Evolutionary conservation across 768 basidiomycete species (phyloP).

Genomic region (Tricholoma hemisulphureum): DNA sequence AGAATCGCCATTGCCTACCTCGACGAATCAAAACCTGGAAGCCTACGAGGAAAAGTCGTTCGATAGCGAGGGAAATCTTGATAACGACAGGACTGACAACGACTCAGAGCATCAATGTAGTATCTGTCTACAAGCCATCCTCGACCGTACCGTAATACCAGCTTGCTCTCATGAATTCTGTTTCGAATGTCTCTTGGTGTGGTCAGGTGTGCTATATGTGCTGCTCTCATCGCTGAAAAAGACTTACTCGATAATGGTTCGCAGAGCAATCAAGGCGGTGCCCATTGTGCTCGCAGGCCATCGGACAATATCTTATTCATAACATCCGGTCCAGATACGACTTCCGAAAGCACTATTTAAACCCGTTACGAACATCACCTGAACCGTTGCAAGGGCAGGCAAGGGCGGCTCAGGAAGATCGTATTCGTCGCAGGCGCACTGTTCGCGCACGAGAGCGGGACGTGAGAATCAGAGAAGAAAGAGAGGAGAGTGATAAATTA

Average conservation of each 20-base stretch:
- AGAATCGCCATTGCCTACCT: constrained; percentile 22
- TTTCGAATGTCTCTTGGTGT: constrained; percentile 84
- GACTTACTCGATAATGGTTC: neutral
- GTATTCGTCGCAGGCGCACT: constrained; percentile 33
- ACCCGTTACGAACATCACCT: constrained; percentile 59
- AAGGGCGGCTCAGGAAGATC: constrained; percentile 27
- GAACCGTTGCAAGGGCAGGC: constrained; percentile 26
- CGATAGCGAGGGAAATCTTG: neutral
- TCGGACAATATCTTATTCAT: constrained; percentile 78
- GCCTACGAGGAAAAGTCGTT: neutral
- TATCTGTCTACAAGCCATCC: constrained; percentile 79
- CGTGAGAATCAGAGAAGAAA: constrained; percentile 45
- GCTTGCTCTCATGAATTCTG: constrained; percentile 92
- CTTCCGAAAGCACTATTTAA: constrained; percentile 77
- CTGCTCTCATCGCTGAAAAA: neutral
- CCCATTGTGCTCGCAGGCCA: constrained; percentile 67
- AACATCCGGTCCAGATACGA: constrained; percentile 74
- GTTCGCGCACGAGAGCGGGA: constrained; percentile 56
- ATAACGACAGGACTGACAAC: constrained; percentile 33
- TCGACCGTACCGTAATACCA: constrained; percentile 79
- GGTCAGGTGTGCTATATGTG: constrained; percentile 64
- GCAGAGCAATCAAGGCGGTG: constrained; percentile 77
- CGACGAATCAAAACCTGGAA: neutral
- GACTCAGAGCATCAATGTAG: constrained; percentile 76
- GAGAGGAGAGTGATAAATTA: constrained; percentile 65